These are phyloP conservation scores for Pythium scleroteichum DNA, from an alignment of 352 stramenopile genomes.

Conservation along the genomic window DNA sequence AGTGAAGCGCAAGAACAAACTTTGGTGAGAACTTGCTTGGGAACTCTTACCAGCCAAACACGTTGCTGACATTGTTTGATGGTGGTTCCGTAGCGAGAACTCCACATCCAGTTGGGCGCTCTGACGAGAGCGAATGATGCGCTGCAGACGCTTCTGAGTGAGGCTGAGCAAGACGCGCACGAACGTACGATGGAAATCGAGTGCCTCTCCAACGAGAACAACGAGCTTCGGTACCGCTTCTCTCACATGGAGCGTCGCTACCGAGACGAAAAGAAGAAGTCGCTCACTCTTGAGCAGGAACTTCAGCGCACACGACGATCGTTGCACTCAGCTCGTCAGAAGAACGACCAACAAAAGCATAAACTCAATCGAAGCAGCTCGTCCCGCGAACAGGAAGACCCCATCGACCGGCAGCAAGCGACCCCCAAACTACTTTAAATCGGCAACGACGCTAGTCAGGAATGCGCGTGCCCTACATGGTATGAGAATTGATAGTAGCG, in stretches of 20 bases:
- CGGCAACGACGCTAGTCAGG: neutral
- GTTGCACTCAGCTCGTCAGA: slow-evolving; percentile 19
- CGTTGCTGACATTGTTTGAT: slow-evolving; percentile 4
- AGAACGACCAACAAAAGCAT: slow-evolving; percentile 23
- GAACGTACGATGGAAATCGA: slow-evolving; percentile 70
- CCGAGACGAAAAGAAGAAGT: slow-evolving; percentile 66
- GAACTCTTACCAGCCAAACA: neutral
- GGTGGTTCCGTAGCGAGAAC: slow-evolving; percentile 41
- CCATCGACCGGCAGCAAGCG: slow-evolving; percentile 6
- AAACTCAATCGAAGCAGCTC: slow-evolving; percentile 23
- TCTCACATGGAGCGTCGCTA: slow-evolving; percentile 65
- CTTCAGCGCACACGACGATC: slow-evolving; percentile 45
- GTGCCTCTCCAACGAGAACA: slow-evolving; percentile 77
- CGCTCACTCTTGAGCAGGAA: slow-evolving; percentile 64
- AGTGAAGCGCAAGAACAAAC: slow-evolving; percentile 49
- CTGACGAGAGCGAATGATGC: slow-evolving; percentile 65
- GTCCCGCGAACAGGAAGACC: slow-evolving; percentile 13
- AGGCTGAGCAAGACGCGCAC: slow-evolving; percentile 61
- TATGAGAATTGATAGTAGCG: neutral
- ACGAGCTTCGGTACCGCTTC: slow-evolving; percentile 64
- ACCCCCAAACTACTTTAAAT: neutral
- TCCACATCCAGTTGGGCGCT: slow-evolving; percentile 59
- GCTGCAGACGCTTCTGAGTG: slow-evolving; percentile 57
- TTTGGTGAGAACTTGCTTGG: slow-evolving; percentile 36
- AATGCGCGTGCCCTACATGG: neutral